Evolutionary conservation across 306 rosid genomes (phyloP).

Genomic region (Pyrus communis): DNA sequence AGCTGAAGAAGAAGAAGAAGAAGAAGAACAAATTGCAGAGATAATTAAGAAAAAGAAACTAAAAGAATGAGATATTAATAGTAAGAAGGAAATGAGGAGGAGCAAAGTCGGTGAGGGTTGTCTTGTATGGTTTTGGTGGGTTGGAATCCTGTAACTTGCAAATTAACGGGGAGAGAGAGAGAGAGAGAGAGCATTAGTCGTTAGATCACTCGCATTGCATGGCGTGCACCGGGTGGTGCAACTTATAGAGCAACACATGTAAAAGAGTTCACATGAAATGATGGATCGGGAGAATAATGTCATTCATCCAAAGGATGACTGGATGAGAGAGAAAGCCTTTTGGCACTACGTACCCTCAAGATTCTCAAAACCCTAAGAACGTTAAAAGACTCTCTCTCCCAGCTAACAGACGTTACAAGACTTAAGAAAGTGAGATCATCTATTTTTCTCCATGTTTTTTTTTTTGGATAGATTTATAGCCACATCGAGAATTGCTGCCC

Average conservation of each 20-base stretch:
- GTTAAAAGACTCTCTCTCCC: background rate
- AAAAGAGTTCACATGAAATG: slow-evolving; percentile 13
- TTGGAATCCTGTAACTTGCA: background rate
- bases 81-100: background rate
- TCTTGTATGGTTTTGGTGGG: background rate
- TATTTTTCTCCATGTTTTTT: background rate
- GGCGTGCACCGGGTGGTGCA: slow-evolving; percentile 33
- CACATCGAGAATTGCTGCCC: background rate
- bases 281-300: background rate
- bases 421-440: slow-evolving; percentile 7
- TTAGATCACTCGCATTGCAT: slow-evolving; percentile 45
- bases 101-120: slow-evolving; percentile 1
- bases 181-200: background rate
- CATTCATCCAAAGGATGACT: background rate
- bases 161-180: background rate
- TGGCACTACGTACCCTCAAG: slow-evolving; percentile 24
- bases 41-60: background rate
- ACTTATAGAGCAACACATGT: slow-evolving; percentile 26
- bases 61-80: background rate
- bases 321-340: background rate
- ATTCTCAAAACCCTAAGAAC: slow-evolving; percentile 23
- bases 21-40: background rate
- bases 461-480: background rate
- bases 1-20: background rate
- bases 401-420: background rate